Conservation (phyloP, 2,329 filamentous ascomycete species). For the Fusarium poae region DNA sequence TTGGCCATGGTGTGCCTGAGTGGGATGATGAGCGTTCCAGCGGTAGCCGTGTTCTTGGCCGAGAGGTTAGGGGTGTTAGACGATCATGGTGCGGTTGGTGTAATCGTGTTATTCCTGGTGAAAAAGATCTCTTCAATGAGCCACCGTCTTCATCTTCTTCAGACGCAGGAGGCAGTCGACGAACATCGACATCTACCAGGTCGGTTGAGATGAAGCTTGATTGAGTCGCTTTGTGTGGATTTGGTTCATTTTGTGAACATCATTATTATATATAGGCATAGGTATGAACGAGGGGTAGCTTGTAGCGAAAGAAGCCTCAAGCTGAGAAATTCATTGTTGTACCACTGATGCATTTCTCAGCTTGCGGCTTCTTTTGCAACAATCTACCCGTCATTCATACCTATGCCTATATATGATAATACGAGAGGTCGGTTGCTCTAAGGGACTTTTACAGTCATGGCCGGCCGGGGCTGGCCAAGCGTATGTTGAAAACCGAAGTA, state of each 20-base stretch:
- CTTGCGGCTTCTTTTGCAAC: too few relatives aligned
- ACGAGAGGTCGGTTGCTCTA: background rate
- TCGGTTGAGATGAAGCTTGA: conserved; percentile 33
- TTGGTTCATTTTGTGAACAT: background rate
- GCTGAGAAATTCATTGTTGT: too few relatives aligned
- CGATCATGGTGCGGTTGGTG: conserved; percentile 97
- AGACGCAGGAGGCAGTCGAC: conserved; percentile 40
- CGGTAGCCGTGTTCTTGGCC: conserved; percentile 72
- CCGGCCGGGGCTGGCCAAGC: background rate
- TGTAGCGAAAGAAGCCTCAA: too few relatives aligned
- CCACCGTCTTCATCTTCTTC: conserved; percentile 46
- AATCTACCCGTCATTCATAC: too few relatives aligned
- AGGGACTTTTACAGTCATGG: background rate
- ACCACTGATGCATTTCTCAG: too few relatives aligned
- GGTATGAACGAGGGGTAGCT: too few relatives aligned
- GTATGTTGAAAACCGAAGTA: background rate
- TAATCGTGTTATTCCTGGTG: conserved; percentile 76
- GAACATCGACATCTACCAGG: conserved; percentile 42
- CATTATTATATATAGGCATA: background rate
- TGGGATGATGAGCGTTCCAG: conserved; percentile 80
- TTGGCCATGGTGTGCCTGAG: conserved; percentile 88
- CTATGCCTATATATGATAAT: background rate
- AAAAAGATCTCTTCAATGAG: conserved; percentile 56
- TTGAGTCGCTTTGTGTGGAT: conserved; percentile 6
- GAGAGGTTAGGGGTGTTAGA: conserved; percentile 76